Evolutionary conservation across 352 stramenopile species (phyloP), one percentile per base, ranked within the genome.

Genomic region (Globisporangium lucens): DNA sequence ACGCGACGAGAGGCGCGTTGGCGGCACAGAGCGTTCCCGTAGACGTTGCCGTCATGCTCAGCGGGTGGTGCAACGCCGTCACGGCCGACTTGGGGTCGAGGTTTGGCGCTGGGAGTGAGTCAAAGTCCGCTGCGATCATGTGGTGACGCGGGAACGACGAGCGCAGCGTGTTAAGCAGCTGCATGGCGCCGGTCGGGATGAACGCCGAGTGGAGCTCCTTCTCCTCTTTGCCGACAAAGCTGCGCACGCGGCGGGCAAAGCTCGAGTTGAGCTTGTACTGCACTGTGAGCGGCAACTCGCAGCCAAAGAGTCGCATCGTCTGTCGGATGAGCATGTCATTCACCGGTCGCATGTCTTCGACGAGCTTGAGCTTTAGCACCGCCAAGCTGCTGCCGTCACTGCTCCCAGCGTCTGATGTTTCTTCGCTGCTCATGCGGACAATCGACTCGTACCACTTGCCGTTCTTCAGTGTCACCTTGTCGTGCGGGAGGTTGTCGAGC

Each of bases 401-500:
- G n/a, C n/a, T 15, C 6, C 5, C 47, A 49, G 47, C 47, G 17
- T 55, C n/a, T 27, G 6, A 2, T 6, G 47, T 17, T 15, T 6
- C 57, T 17, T 72, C 47, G 1, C 57, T 43, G n/a, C 63, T 53
- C 17, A 78, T 71, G 43, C 79, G 76, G 27, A 95, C 76, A 27
- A 89, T 60, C 6, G 85, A 90, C 69, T 95, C 85, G 70, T 75
- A 82, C 87, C 87, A 95, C 68, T 91, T 87, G 73, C 85, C 85
- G 52, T 82, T 79, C n/a, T 76, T 65, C n/a, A 92, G 70, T 38
- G 71, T 65, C 13, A 97, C 84, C 70, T 97, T 97, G 79, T 97
- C 91, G 65, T 97, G 91, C 43, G 90, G 91, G 36, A 97, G 67
- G 70, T 97, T 97, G 75, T 97, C 91, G 8, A 97, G 79, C 61